Conservation (phyloP, 257 asterid species). For the Solanum arcanum region DNA sequence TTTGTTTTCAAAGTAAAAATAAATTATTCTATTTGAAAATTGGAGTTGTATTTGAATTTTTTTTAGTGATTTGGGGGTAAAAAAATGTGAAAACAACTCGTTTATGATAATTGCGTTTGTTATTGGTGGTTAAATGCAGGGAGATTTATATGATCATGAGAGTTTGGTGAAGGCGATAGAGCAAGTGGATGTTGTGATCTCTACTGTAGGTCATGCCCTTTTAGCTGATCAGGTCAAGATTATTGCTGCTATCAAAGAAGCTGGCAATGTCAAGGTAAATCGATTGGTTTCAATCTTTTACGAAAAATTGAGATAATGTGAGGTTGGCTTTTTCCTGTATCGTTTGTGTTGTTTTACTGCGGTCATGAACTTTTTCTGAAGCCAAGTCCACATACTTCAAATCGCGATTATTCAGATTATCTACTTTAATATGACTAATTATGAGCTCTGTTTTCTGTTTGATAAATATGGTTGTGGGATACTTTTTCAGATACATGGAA, state of each 20-base stretch:
- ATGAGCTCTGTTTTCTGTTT: background rate
- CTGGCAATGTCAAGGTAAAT: constrained; percentile 56
- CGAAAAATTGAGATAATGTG: background rate
- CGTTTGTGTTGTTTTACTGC: background rate
- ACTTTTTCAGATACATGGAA: background rate
- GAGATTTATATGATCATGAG: constrained; percentile 44
- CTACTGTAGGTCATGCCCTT: constrained; percentile 43
- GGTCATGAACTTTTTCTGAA: background rate
- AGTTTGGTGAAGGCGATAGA: constrained; percentile 54
- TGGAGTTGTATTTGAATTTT: background rate
- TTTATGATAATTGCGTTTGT: background rate
- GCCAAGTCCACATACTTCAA: background rate
- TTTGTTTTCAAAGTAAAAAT: background rate
- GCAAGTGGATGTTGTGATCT: constrained; percentile 61
- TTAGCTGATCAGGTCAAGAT: constrained; percentile 43
- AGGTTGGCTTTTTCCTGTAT: background rate
- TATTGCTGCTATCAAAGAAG: constrained; percentile 58
- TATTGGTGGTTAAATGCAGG: constrained; percentile 15
- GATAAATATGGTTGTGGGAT: background rate
- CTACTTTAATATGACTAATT: background rate
- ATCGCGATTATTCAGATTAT: background rate
- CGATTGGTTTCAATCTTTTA: background rate
- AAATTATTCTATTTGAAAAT: background rate
- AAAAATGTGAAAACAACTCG: background rate
- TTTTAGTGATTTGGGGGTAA: background rate